phyloP scores from a whole-genome alignment of 2,329 filamentous ascomycete genomes.

The Aureobasidium namibiae region DNA sequence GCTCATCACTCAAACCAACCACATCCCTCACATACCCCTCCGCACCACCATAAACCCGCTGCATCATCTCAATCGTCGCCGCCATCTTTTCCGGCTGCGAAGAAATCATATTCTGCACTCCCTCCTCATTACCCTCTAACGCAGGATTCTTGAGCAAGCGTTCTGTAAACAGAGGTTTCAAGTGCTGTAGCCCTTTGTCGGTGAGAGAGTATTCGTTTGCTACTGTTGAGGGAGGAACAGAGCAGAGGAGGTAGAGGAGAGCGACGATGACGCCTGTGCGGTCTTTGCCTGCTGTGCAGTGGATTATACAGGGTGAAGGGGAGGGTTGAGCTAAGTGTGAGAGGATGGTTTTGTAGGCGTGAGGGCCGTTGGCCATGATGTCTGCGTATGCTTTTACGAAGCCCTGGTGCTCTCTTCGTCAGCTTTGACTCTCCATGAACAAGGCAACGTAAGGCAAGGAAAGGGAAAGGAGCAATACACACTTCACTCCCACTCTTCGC shows the following conservation, averaged over 20 bases:
- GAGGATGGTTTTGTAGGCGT: conserved; percentile 52
- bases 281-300: conserved; percentile 73
- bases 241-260: conserved; percentile 55
- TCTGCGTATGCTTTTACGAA: conserved; percentile 57
- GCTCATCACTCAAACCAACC: conserved; percentile 49
- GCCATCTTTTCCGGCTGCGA: conserved; percentile 44
- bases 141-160: conserved; percentile 45
- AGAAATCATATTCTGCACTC: conserved; percentile 37
- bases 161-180: conserved; percentile 41
- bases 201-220: conserved; percentile 63
- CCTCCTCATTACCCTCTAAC: conserved; percentile 38
- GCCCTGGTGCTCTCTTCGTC: conserved; percentile 29
- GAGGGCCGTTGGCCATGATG: conserved; percentile 49
- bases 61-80: conserved; percentile 45
- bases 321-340: conserved; percentile 44
- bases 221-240: conserved; percentile 51
- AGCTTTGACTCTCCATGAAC: background rate
- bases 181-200: conserved; percentile 47
- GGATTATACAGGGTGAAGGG: conserved; percentile 47
- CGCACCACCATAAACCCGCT: conserved; percentile 52
- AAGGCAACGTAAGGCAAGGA: background rate
- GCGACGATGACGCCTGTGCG: conserved; percentile 64
- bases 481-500: conserved; percentile 43
- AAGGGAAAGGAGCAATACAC: conserved; percentile 12
- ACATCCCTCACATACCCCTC: conserved; percentile 54